Evolutionary conservation across 2,329 filamentous ascomycete species (phyloP).

Genomic region (Diaporthe longicolla): DNA sequence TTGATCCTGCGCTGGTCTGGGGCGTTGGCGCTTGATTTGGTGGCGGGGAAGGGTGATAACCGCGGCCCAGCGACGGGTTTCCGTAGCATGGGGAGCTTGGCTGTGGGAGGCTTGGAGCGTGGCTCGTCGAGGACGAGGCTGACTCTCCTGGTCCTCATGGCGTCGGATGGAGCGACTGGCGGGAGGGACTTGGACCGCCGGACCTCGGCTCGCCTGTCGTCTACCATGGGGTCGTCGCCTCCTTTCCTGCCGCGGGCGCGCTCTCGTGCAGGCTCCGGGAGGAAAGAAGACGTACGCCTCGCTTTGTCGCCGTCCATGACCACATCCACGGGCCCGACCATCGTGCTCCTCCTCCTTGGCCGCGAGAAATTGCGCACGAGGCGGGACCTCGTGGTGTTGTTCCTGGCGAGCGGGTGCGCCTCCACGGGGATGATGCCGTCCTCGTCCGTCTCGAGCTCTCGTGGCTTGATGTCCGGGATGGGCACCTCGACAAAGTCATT

Average conservation of each 20-base stretch:
- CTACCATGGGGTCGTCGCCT: too few species aligned
- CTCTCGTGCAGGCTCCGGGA: constrained; percentile 3
- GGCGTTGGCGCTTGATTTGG: not conserved
- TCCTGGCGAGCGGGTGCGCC: not conserved
- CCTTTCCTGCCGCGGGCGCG: not conserved
- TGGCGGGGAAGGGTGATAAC: not conserved
- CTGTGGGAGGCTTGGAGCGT: constrained; percentile 20
- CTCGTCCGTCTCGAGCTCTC: constrained; percentile 8
- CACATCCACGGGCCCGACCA: constrained; percentile 15
- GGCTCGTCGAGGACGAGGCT: constrained; percentile 15
- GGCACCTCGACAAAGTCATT: constrained; percentile 25
- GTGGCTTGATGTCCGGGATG: not conserved
- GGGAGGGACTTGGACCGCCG: constrained; percentile 6
- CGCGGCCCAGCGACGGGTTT: constrained; percentile 2
- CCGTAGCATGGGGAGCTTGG: not conserved
- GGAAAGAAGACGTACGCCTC: not conserved
- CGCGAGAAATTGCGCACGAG: constrained; percentile 35
- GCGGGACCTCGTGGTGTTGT: not conserved
- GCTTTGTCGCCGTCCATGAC: constrained; percentile 11
- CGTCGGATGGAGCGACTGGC: not conserved
- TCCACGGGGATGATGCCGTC: not conserved
- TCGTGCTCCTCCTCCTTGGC: constrained; percentile 15
- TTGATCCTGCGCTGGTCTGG: constrained; percentile 19
- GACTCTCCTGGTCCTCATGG: not conserved
- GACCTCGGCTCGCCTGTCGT: not conserved